These are phyloP conservation scores for Penicillium robsamsonii DNA, from an alignment of 495 filamentous ascomycete genomes.

Conservation along the genomic window DNA sequence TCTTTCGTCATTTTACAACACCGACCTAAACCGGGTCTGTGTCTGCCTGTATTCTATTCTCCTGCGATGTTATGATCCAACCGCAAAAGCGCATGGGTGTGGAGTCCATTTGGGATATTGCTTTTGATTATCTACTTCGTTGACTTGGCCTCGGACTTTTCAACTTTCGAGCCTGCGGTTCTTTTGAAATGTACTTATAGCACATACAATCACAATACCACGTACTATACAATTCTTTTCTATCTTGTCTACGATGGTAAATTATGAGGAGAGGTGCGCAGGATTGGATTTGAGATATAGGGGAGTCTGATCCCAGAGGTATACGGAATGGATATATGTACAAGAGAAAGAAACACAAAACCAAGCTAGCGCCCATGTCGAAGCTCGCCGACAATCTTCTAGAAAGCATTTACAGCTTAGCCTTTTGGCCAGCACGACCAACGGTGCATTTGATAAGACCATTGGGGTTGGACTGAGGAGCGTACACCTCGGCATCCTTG, in stretches of 20 bases:
- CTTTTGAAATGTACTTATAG: constrained; percentile 14
- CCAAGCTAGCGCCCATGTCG: constrained; percentile 7
- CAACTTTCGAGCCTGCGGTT: constrained; percentile 13
- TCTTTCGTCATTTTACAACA: constrained; percentile 18
- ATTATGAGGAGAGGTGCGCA: background rate
- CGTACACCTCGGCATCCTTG: constrained; percentile 93
- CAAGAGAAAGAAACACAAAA: constrained; percentile 15
- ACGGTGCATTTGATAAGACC: constrained; percentile 96
- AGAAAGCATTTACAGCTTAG: constrained; percentile 36
- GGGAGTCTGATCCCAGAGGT: constrained; percentile 18
- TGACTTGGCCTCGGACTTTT: constrained; percentile 9
- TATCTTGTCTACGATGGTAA: background rate
- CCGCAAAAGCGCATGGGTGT: constrained; percentile 50
- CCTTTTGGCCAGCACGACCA: constrained; percentile 52
- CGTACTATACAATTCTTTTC: constrained; percentile 1
- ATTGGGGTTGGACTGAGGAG: constrained; percentile 88
- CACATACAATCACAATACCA: constrained; percentile 13
- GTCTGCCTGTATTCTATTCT: constrained; percentile 34
- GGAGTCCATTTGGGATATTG: constrained; percentile 41
- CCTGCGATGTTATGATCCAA: constrained; percentile 31
- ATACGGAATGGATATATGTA: constrained; percentile 29
- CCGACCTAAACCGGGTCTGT: constrained; percentile 9
- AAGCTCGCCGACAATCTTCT: constrained; percentile 2
- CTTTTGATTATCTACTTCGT: constrained; percentile 23
- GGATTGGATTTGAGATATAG: constrained; percentile 2